Evolutionary conservation across 306 rosid species (phyloP).

Genomic region (Prunus salicina): DNA sequence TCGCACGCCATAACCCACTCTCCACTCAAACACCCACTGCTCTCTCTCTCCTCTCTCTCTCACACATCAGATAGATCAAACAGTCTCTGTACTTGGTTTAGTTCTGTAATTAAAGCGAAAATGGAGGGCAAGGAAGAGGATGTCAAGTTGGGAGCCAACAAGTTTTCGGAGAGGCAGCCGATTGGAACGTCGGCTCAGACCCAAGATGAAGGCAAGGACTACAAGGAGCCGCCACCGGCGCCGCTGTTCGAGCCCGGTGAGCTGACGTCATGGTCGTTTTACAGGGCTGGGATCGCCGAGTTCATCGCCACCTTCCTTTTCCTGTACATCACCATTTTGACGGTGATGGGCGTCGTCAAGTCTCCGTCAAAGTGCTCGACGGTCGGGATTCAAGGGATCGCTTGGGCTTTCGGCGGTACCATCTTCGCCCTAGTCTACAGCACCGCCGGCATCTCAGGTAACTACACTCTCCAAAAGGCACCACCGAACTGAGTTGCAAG

Average conservation of each 20-base stretch:
- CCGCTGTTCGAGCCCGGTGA: slow-evolving; percentile 74
- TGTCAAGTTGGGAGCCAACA: slow-evolving; percentile 82
- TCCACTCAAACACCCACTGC: not conserved
- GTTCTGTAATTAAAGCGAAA: not conserved
- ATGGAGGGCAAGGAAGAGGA: slow-evolving; percentile 93
- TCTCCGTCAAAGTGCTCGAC: slow-evolving; percentile 31
- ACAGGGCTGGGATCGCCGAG: slow-evolving; percentile 60
- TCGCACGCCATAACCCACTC: not conserved
- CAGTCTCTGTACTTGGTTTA: not conserved
- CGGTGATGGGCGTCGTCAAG: slow-evolving; percentile 49
- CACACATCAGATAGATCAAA: not conserved
- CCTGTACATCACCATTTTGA: slow-evolving; percentile 49
- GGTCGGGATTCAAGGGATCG: slow-evolving; percentile 67
- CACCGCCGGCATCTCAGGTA: slow-evolving; percentile 94
- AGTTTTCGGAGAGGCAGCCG: slow-evolving; percentile 81
- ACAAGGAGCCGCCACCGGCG: slow-evolving; percentile 62
- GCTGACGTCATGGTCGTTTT: slow-evolving; percentile 77
- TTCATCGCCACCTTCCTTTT: slow-evolving; percentile 55
- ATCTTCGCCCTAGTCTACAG: slow-evolving; percentile 92
- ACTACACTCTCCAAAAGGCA: not conserved
- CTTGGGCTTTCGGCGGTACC: slow-evolving; percentile 96
- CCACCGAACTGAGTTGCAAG: not conserved
- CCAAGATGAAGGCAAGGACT: slow-evolving; percentile 69
- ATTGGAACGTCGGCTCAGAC: slow-evolving; percentile 66
- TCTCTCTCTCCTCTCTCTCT: not conserved